Evolutionary conservation across 1,139 yeast species (phyloP).

Genomic region (Candida sanyaensis): DNA sequence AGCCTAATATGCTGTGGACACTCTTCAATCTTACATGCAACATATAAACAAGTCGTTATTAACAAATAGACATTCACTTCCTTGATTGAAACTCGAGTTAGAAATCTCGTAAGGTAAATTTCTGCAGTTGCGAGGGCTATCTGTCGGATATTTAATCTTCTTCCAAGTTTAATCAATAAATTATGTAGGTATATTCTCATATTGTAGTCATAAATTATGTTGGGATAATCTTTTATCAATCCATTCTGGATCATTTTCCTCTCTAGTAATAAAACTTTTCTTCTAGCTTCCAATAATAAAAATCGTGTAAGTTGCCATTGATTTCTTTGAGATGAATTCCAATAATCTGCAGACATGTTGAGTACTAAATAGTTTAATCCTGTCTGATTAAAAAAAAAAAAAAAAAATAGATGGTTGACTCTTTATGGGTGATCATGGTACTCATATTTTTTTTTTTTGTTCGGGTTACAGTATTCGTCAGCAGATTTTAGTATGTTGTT

Average conservation of each 20-base stretch:
- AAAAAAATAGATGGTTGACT: too few relatives aligned
- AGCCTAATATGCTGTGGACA: conserved; percentile 92
- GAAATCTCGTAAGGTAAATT: conserved; percentile 72
- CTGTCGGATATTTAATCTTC: conserved; percentile 76
- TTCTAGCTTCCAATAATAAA: conserved; percentile 40
- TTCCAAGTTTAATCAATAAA: conserved; percentile 71
- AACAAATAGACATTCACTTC: conserved; percentile 82
- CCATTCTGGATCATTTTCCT: conserved; percentile 51
- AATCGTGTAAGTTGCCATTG: conserved; percentile 46
- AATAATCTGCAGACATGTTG: conserved; percentile 49
- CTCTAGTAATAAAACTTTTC: conserved; percentile 41
- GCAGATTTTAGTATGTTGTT: too few relatives aligned
- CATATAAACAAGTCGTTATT: conserved; percentile 82
- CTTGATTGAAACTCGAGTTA: conserved; percentile 69
- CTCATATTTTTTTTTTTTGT: too few relatives aligned
- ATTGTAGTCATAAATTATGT: conserved; percentile 57
- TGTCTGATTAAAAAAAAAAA: background rate
- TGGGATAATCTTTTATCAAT: conserved; percentile 43
- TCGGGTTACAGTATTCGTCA: too few relatives aligned
- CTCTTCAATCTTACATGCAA: conserved; percentile 93
- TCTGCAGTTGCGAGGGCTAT: conserved; percentile 89
- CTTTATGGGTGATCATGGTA: too few relatives aligned
- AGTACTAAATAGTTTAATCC: background rate
- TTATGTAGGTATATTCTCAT: conserved; percentile 71
- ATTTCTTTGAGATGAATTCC: conserved; percentile 47